Conservation (phyloP, 139 green algal genomes). For the Pedinophyceae sp. region DNA sequence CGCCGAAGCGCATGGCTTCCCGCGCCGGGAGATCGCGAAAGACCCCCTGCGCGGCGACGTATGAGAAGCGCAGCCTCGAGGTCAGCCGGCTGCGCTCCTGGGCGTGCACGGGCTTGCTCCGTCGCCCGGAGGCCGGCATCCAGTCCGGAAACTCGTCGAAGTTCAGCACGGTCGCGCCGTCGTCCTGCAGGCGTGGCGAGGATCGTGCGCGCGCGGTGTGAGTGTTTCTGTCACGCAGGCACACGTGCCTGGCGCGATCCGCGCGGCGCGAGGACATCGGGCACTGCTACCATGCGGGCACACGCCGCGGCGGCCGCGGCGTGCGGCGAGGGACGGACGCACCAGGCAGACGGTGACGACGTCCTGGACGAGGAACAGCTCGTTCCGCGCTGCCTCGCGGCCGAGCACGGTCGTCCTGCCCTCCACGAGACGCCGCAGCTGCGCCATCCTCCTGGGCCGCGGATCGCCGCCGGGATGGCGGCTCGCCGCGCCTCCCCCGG, state of each 20-base stretch:
- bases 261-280: too few relatives aligned
- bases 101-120: conserved; percentile 16
- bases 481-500: conserved; percentile 22
- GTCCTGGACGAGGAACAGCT: conserved; percentile 85
- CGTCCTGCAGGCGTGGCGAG: too few relatives aligned
- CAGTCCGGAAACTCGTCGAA: neutral
- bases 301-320: too few relatives aligned
- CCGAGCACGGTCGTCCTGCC: conserved; percentile 73
- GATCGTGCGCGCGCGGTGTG: too few relatives aligned
- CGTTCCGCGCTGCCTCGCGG: conserved; percentile 49
- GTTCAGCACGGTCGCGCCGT: neutral
- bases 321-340: too few relatives aligned
- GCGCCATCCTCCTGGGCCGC: conserved; percentile 10
- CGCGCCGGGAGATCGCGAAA: conserved; percentile 52
- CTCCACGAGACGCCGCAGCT: conserved; percentile 52
- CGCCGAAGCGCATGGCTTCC: too few relatives aligned
- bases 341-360: too few relatives aligned
- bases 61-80: conserved; percentile 73
- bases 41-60: conserved; percentile 65
- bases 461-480: neutral
- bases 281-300: too few relatives aligned
- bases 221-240: too few relatives aligned
- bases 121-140: conserved; percentile 1
- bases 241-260: too few relatives aligned
- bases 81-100: conserved; percentile 10